These are phyloP conservation scores for Viridothelium virens DNA, from an alignment of 495 filamentous ascomycete genomes.

Conservation along the genomic window DNA sequence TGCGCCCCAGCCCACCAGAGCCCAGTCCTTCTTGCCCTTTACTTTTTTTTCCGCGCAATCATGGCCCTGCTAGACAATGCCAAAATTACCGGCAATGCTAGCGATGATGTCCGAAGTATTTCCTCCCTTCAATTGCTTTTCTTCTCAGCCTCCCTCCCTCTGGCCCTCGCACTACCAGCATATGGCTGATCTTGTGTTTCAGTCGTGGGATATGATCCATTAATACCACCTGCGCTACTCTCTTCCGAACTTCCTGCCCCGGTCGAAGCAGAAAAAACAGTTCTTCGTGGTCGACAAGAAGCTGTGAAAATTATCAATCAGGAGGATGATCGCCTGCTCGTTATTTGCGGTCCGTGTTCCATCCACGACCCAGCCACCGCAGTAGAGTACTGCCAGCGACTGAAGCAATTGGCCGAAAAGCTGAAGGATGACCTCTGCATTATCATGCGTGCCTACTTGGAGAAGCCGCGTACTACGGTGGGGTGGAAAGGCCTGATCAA, in stretches of 20 bases:
- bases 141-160: neutral
- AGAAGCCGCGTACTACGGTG: slow-evolving; percentile 98
- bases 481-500: slow-evolving; percentile 99
- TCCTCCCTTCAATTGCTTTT: neutral
- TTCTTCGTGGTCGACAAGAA: slow-evolving; percentile 74
- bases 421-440: slow-evolving; percentile 77
- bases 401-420: slow-evolving; percentile 66
- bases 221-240: slow-evolving; percentile 83
- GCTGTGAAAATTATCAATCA: slow-evolving; percentile 77
- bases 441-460: slow-evolving; percentile 97
- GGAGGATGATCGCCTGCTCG: slow-evolving; percentile 75
- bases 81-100: slow-evolving; percentile 17
- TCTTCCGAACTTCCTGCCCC: slow-evolving; percentile 75
- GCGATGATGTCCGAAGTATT: slow-evolving; percentile 39
- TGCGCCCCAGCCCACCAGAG: slow-evolving; percentile 4
- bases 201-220: slow-evolving; percentile 93
- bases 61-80: slow-evolving; percentile 19
- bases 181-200: slow-evolving; percentile 13
- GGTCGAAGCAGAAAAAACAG: slow-evolving; percentile 45
- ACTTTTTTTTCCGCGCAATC: slow-evolving; percentile 1
- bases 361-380: slow-evolving; percentile 89
- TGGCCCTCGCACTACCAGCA: neutral
- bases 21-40: neutral
- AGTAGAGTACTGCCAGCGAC: slow-evolving; percentile 71
- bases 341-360: slow-evolving; percentile 92